These are phyloP conservation scores for Neonectria sp. DNA, from an alignment of 2,329 filamentous ascomycete genomes.

Conservation along the genomic window DNA sequence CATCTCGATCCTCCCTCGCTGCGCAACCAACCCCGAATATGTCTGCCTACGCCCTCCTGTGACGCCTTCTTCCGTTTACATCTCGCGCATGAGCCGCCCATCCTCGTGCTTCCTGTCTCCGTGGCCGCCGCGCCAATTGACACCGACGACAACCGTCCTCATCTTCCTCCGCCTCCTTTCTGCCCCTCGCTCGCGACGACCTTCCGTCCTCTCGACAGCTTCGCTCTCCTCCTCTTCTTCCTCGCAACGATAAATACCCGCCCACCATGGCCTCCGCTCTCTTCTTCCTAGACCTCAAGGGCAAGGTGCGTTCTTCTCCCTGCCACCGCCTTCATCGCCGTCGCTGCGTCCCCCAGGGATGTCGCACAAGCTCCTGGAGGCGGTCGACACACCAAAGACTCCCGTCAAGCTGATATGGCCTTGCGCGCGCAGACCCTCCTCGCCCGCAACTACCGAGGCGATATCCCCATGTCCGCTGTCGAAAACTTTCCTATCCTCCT, in stretches of 20 bases:
- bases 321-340: slow-evolving; percentile 14
- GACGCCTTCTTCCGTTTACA: slow-evolving; percentile 25
- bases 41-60: slow-evolving; percentile 46
- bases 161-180: slow-evolving; percentile 44
- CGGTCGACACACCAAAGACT: slow-evolving; percentile 16
- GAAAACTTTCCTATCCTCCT: slow-evolving; percentile 97
- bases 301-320: slow-evolving; percentile 78
- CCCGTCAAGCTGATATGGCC: slow-evolving; percentile 41
- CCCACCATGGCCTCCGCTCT: slow-evolving; percentile 91
- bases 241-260: slow-evolving; percentile 43
- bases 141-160: slow-evolving; percentile 29
- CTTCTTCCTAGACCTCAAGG: slow-evolving; percentile 99
- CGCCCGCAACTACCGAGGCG: slow-evolving; percentile 97
- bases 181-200: slow-evolving; percentile 38
- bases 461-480: slow-evolving; percentile 99
- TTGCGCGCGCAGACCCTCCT: slow-evolving; percentile 84
- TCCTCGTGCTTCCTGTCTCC: slow-evolving; percentile 29
- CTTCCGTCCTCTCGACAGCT: slow-evolving; percentile 16
- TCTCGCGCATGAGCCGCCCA: slow-evolving; percentile 36
- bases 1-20: slow-evolving; percentile 29
- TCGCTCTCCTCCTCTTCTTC: slow-evolving; percentile 36
- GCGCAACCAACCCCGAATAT: slow-evolving; percentile 39
- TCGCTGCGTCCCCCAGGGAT: slow-evolving; percentile 3
- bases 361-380: not conserved
- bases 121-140: slow-evolving; percentile 49